phyloP scores from a whole-genome alignment of 768 basidiomycete species.

The Cyclocybe cylindracea region DNA sequence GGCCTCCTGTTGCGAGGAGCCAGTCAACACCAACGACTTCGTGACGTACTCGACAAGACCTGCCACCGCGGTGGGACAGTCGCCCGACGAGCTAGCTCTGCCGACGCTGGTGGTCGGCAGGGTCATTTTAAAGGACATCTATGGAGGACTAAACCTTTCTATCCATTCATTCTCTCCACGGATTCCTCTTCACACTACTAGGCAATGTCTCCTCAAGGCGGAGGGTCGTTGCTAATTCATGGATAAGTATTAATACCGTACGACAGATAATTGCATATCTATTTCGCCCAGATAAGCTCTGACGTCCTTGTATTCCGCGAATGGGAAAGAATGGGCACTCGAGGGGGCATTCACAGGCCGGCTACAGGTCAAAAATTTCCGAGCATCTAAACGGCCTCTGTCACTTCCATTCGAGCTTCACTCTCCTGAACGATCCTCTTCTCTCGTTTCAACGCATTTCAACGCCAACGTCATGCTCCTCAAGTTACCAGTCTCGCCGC shows the following conservation, averaged over 20 bases:
- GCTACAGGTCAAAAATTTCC: no score
- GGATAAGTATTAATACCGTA: neutral
- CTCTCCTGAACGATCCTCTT: no score
- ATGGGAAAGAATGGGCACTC: no score
- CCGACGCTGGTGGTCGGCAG: neutral
- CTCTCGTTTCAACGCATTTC: no score
- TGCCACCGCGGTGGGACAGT: neutral
- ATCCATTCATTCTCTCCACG: conserved; percentile 3
- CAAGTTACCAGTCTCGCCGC: no score
- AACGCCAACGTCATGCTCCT: no score
- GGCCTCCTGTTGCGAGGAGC: conserved; percentile 26
- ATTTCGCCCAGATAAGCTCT: neutral
- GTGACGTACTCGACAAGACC: neutral
- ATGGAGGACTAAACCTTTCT: conserved; percentile 13
- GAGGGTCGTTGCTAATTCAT: neutral
- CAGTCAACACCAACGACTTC: conserved; percentile 20
- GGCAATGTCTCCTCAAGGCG: conserved; percentile 7
- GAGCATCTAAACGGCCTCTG: no score
- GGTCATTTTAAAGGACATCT: conserved; percentile 12
- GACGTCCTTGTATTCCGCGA: no score
- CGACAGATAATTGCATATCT: conserved; percentile 3
- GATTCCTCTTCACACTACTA: conserved; percentile 12
- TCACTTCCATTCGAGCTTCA: no score
- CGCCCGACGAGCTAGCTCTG: no score
- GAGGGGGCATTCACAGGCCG: no score